Percentiles rank a stretch among this genome's conserved stretches.
Conservation (phyloP, 208 protist species). For the Wallacemonas sp. region DNA sequence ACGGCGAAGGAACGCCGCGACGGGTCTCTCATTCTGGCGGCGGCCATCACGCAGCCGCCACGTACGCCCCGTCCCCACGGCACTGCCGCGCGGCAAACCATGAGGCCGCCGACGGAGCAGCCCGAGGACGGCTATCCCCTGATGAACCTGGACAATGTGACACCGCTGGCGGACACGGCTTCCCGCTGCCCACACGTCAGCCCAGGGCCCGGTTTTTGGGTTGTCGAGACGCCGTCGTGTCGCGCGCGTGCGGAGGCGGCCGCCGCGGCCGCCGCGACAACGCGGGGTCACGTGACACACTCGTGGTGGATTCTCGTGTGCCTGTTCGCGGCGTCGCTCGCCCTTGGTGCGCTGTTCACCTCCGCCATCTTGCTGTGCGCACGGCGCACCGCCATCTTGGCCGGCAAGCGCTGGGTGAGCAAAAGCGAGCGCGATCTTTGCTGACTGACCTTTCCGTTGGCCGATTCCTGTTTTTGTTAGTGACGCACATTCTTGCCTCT, state of each 20-base stretch:
- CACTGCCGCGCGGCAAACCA: no score
- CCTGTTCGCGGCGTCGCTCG: background rate
- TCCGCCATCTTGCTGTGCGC: background rate
- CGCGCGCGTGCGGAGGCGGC: background rate
- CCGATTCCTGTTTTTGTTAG: no score
- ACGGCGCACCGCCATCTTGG: background rate
- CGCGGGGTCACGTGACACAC: background rate
- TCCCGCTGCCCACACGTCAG: background rate
- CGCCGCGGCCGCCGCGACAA: background rate
- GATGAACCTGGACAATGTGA: no score
- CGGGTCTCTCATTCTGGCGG: slow-evolving; percentile 8
- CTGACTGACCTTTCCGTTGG: background rate
- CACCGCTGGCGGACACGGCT: no score
- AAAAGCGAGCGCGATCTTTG: no score
- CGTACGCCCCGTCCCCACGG: no score
- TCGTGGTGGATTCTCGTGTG: background rate
- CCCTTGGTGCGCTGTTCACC: background rate
- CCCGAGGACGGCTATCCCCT: no score
- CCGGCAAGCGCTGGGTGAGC: background rate
- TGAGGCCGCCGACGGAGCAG: no score
- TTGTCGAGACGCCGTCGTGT: background rate
- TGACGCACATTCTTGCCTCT: no score
- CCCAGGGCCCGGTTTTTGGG: background rate
- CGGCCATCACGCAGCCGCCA: slow-evolving; percentile 18
- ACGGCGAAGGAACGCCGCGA: background rate